Evolutionary conservation across 441 rosid species (phyloP).

Genomic region (Pelargonium myrrhifolium): DNA sequence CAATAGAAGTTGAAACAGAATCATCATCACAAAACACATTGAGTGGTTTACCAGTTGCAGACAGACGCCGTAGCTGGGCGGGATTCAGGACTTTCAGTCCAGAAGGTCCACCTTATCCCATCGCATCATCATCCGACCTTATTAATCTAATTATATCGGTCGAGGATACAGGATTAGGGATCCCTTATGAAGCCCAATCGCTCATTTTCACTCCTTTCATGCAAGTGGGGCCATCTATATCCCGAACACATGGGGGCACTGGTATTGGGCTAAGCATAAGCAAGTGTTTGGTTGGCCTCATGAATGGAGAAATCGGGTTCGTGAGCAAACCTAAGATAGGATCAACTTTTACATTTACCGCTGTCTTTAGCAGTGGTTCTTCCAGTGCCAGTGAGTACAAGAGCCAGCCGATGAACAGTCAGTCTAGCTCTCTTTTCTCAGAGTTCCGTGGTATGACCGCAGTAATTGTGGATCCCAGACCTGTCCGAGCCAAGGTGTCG

Average conservation of each 20-base stretch:
- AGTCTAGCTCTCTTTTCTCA: conserved; percentile 31
- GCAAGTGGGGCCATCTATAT: conserved; percentile 97
- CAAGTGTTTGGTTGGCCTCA: conserved; percentile 78
- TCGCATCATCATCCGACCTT: conserved; percentile 25
- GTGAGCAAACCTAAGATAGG: conserved; percentile 67
- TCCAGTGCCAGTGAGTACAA: conserved; percentile 32
- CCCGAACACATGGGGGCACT: conserved; percentile 90
- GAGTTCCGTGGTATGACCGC: conserved; percentile 60
- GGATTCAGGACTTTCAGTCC: conserved; percentile 36
- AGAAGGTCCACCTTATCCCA: conserved; percentile 16
- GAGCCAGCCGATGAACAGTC: conserved; percentile 25
- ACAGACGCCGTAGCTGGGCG: conserved; percentile 81
- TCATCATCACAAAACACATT: conserved; percentile 32
- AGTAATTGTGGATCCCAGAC: conserved; percentile 61
- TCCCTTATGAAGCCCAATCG: conserved; percentile 63
- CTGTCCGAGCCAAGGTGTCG: conserved; percentile 70
- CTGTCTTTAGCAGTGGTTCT: conserved; percentile 50
- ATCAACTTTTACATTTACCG: conserved; percentile 81
- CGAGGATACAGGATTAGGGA: conserved; percentile 92
- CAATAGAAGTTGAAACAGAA: conserved; percentile 24
- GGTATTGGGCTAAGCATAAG: conserved; percentile 94
- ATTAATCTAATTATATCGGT: conserved; percentile 65
- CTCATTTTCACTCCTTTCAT: conserved; percentile 86
- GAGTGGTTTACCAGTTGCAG: conserved; percentile 73
- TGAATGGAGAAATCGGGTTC: conserved; percentile 89